These are phyloP conservation scores for Hypoxylon fuscum DNA, from an alignment of 495 filamentous ascomycete genomes.

Conservation along the genomic window DNA sequence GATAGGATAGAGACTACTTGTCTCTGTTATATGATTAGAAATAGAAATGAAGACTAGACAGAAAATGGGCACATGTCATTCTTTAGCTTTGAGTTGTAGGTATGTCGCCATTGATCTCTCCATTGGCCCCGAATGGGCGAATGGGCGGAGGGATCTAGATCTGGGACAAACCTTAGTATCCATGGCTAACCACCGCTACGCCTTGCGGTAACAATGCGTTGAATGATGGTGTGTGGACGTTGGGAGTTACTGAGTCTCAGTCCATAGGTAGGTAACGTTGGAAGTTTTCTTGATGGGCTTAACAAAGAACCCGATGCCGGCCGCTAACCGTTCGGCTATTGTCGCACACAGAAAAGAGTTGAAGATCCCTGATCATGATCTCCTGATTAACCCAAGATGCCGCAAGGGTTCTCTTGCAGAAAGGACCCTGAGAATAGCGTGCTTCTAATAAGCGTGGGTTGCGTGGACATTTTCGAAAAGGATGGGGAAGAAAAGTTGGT, in stretches of 20 bases:
- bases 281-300: no score
- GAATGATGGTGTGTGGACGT: no score
- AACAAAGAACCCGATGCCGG: slow-evolving; percentile 25
- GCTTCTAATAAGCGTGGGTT: neutral
- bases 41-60: no score
- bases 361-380: slow-evolving; percentile 15
- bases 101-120: slow-evolving; percentile 22
- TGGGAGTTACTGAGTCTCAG: no score
- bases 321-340: slow-evolving; percentile 15
- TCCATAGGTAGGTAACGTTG: no score
- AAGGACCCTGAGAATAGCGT: slow-evolving; percentile 9
- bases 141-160: slow-evolving; percentile 32
- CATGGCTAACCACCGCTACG: no score
- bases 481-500: neutral
- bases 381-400: slow-evolving; percentile 19
- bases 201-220: no score
- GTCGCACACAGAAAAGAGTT: slow-evolving; percentile 12
- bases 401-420: slow-evolving; percentile 18
- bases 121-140: slow-evolving; percentile 16
- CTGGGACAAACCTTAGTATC: no score
- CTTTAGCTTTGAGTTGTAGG: slow-evolving; percentile 10
- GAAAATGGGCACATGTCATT: slow-evolving; percentile 1
- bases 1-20: slow-evolving; percentile 10
- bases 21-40: slow-evolving; percentile 6
- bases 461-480: neutral